A percentile compares a stretch with the other conserved stretches of the same genome.
Conservation (phyloP, 1,139 yeast species). For the Lodderomyces parapsilosis region DNA sequence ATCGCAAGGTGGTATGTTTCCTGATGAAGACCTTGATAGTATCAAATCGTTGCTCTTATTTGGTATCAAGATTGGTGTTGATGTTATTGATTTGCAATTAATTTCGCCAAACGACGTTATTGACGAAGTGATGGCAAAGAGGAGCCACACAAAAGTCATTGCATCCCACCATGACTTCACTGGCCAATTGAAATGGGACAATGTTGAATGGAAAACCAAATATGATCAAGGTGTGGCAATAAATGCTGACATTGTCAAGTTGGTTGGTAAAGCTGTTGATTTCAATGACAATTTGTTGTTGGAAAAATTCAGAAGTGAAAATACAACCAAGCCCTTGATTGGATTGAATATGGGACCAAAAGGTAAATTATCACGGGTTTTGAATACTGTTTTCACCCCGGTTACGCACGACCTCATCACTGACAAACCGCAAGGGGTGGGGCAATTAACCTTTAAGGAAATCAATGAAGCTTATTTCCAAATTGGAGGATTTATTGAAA, state of each 20-base stretch:
- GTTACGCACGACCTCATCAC: slow-evolving; percentile 71
- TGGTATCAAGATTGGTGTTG: slow-evolving; percentile 70
- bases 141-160: slow-evolving; percentile 66
- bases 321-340: slow-evolving; percentile 62
- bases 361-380: slow-evolving; percentile 79
- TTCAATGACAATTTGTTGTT: slow-evolving; percentile 69
- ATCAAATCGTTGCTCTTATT: slow-evolving; percentile 54
- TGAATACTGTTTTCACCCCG: slow-evolving; percentile 78
- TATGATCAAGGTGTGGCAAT: slow-evolving; percentile 65
- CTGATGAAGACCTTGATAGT: slow-evolving; percentile 46
- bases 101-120: slow-evolving; percentile 36
- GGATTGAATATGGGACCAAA: slow-evolving; percentile 77
- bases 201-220: slow-evolving; percentile 71
- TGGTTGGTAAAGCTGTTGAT: slow-evolving; percentile 72
- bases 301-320: slow-evolving; percentile 62
- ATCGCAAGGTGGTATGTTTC: slow-evolving; percentile 81
- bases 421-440: slow-evolving; percentile 56
- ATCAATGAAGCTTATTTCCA: slow-evolving; percentile 58
- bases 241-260: slow-evolving; percentile 75
- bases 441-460: slow-evolving; percentile 63
- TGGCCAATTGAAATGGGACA: slow-evolving; percentile 63
- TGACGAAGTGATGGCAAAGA: slow-evolving; percentile 31
- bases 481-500: slow-evolving; percentile 59
- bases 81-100: slow-evolving; percentile 54
- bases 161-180: slow-evolving; percentile 78